These are phyloP conservation scores for Lanmaoa pseudosensibilis DNA, from an alignment of 768 basidiomycete genomes.

Conservation along the genomic window DNA sequence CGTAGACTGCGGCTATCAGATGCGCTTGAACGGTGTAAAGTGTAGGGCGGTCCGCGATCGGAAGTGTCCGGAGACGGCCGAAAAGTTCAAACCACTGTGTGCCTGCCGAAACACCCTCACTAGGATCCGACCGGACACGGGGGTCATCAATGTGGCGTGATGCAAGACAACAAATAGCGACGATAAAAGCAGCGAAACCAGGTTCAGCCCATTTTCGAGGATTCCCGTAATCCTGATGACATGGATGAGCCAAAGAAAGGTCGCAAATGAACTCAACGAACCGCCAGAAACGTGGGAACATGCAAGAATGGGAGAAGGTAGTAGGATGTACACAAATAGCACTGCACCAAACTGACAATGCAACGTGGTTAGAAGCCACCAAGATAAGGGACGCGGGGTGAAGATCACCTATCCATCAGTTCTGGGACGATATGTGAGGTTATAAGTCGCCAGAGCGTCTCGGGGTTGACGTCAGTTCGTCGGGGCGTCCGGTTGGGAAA, in stretches of 20 bases:
- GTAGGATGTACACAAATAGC: constrained; percentile 89
- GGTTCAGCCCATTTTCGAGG: constrained; percentile 96
- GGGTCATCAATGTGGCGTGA: constrained; percentile 93
- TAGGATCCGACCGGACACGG: constrained; percentile 78
- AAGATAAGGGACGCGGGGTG: constrained; percentile 12
- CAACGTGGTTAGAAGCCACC: constrained; percentile 15
- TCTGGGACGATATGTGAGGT: constrained; percentile 86
- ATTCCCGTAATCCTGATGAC: constrained; percentile 80
- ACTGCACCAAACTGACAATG: constrained; percentile 65
- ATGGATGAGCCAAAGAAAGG: constrained; percentile 17
- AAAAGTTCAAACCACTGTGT: constrained; percentile 92
- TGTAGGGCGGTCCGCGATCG: constrained; percentile 85
- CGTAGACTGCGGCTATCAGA: constrained; percentile 89
- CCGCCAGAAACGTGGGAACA: constrained; percentile 82
- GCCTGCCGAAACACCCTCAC: constrained; percentile 84
- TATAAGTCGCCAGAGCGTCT: constrained; percentile 83
- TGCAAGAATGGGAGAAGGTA: constrained; percentile 92
- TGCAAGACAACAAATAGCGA: constrained; percentile 88
- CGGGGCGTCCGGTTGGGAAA: constrained; percentile 81
- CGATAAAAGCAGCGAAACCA: constrained; percentile 91
- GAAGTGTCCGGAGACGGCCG: constrained; percentile 81
- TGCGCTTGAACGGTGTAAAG: constrained; percentile 90
- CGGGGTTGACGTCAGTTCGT: constrained; percentile 80
- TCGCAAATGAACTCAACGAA: constrained; percentile 35
- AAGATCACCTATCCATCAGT: constrained; percentile 84